These are phyloP conservation scores for Orychophragmus violaceus DNA, from an alignment of 345 rosid species.

Conservation along the genomic window DNA sequence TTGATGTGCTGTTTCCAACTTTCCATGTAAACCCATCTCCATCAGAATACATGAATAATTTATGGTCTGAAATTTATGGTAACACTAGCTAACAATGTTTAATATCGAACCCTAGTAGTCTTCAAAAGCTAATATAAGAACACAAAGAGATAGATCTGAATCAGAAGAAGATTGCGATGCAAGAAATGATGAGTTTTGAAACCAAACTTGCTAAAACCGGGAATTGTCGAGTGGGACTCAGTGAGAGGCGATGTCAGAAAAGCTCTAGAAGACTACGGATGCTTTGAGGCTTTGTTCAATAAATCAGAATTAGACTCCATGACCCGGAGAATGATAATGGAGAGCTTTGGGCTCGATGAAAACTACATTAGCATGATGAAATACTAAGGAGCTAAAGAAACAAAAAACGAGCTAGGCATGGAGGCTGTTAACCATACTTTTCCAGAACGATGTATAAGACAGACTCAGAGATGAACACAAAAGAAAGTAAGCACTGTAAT, in stretches of 20 bases:
- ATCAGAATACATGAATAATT: neutral
- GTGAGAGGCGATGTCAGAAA: neutral
- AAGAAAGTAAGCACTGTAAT: too few relatives aligned
- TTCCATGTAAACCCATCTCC: neutral
- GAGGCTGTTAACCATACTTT: too few relatives aligned
- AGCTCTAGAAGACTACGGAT: constrained; percentile 1
- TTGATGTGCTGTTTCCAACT: neutral
- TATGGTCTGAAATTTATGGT: neutral
- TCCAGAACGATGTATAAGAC: too few relatives aligned
- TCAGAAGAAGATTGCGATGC: neutral
- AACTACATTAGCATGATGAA: too few relatives aligned
- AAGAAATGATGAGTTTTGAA: neutral
- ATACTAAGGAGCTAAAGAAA: too few relatives aligned
- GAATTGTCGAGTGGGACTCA: constrained; percentile 1
- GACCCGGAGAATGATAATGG: too few relatives aligned
- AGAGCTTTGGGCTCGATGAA: too few relatives aligned
- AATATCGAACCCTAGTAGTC: neutral
- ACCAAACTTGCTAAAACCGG: neutral
- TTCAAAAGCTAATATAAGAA: neutral
- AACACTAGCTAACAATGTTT: neutral
- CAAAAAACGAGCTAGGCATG: too few relatives aligned
- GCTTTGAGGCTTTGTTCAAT: constrained; percentile 8
- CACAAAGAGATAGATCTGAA: constrained; percentile 4
- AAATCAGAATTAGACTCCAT: too few relatives aligned
- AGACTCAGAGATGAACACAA: too few relatives aligned